phyloP scores from a whole-genome alignment of 805 yeast species.

The Ogataea haglerorum region DNA sequence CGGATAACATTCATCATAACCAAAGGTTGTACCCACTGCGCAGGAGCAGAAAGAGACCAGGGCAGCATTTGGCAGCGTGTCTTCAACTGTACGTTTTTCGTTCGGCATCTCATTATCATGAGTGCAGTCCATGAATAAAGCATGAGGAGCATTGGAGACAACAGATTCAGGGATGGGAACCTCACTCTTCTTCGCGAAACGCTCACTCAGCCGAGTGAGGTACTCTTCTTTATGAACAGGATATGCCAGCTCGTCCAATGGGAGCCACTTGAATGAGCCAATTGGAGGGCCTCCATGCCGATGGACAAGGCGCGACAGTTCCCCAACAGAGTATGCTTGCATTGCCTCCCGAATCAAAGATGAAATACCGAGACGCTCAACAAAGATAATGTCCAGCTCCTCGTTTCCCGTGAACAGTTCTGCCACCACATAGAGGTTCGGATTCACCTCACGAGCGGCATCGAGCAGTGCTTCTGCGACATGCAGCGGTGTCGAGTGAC shows the following conservation, averaged over 20 bases:
- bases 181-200: conserved; percentile 48
- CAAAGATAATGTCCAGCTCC: conserved; percentile 83
- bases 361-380: conserved; percentile 84
- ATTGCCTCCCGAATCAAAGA: conserved; percentile 93
- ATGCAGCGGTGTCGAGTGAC: conserved; percentile 94
- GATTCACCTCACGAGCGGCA: conserved; percentile 80
- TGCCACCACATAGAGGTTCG: conserved; percentile 88
- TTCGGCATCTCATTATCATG: conserved; percentile 91
- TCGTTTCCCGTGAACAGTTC: conserved; percentile 93
- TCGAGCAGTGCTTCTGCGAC: conserved; percentile 89
- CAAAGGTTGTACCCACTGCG: conserved; percentile 91
- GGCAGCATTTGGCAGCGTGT: conserved; percentile 93
- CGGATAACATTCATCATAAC: conserved; percentile 92
- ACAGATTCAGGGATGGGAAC: conserved; percentile 65
- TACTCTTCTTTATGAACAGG: conserved; percentile 47
- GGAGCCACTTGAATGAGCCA: conserved; percentile 82
- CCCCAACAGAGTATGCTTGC: conserved; percentile 91
- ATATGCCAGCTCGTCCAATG: conserved; percentile 69
- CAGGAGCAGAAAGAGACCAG: conserved; percentile 89
- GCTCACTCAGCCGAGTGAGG: conserved; percentile 22
- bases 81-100: conserved; percentile 90
- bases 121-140: conserved; percentile 95
- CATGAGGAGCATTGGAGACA: conserved; percentile 77
- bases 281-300: conserved; percentile 94
- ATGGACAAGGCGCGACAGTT: conserved; percentile 81